These are phyloP conservation scores for Yamagishiella unicocca DNA, from an alignment of 139 green algal genomes.

Conservation along the genomic window DNA sequence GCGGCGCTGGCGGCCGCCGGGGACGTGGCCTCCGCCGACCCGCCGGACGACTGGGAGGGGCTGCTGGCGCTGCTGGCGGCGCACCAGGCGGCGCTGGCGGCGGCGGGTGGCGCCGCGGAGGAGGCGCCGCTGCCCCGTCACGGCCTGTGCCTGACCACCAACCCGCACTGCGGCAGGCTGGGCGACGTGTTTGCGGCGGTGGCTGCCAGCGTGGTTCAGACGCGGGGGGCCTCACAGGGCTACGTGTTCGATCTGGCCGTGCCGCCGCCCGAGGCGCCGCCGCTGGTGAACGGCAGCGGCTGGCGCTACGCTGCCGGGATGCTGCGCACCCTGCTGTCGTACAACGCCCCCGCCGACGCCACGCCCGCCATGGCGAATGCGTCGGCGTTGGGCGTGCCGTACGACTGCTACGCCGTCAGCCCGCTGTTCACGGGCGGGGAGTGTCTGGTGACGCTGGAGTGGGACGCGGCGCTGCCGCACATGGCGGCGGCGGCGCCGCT, in stretches of 20 bases:
- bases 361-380: not conserved
- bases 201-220: slow-evolving; percentile 5
- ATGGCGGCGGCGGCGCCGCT: no score
- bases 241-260: not conserved
- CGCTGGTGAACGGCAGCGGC: slow-evolving; percentile 9
- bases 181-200: not conserved
- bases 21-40: no score
- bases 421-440: not conserved
- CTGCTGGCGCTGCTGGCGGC: slow-evolving; percentile 3
- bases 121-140: not conserved
- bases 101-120: no score
- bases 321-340: not conserved
- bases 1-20: not conserved
- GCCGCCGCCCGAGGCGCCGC: not conserved
- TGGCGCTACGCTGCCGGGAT: not conserved
- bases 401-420: not conserved
- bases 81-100: not conserved
- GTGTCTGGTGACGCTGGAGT: not conserved
- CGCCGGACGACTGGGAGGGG: not conserved
- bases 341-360: slow-evolving; percentile 1
- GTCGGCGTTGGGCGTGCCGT: not conserved
- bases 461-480: no score
- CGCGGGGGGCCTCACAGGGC: not conserved
- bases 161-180: not conserved
- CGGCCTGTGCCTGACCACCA: not conserved